Conservation (phyloP, 257 asterid species). For the Knoxia roxburghii region DNA sequence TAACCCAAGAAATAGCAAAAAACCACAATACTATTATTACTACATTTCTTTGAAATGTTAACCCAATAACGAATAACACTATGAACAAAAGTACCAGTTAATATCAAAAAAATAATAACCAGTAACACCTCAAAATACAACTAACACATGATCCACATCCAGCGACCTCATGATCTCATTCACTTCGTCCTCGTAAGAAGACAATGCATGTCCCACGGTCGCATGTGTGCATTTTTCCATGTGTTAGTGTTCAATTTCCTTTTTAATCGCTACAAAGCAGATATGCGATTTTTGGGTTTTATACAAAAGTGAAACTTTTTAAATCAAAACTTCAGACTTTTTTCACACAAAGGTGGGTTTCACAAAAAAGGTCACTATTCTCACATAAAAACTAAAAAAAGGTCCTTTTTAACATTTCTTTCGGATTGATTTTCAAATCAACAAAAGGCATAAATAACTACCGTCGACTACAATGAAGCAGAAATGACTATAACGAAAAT, state of each 20-base stretch:
- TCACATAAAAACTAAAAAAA: too few relatives aligned
- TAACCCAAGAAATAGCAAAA: constrained; percentile 25
- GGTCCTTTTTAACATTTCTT: too few relatives aligned
- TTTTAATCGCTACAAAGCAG: too few relatives aligned
- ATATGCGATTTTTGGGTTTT: too few relatives aligned
- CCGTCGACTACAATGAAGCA: too few relatives aligned
- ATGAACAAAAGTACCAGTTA: constrained; percentile 55
- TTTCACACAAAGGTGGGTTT: too few relatives aligned
- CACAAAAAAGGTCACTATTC: too few relatives aligned
- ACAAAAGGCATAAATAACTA: too few relatives aligned
- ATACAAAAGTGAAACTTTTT: too few relatives aligned
- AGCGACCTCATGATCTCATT: constrained; percentile 93
- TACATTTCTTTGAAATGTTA: not conserved
- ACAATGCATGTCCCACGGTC: constrained; percentile 99
- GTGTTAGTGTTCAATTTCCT: constrained; percentile 98
- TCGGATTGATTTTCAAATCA: too few relatives aligned
- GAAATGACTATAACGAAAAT: too few relatives aligned
- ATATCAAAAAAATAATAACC: constrained; percentile 97
- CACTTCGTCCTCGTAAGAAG: constrained; percentile 95
- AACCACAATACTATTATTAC: not conserved
- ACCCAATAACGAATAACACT: not conserved
- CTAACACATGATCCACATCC: constrained; percentile 88
- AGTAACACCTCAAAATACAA: constrained; percentile 96
- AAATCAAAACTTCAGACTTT: too few relatives aligned
- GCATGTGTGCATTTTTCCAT: constrained; percentile 99